phyloP scores from a whole-genome alignment of 495 filamentous ascomycete genomes.

The Penicillium simplicissimum region DNA sequence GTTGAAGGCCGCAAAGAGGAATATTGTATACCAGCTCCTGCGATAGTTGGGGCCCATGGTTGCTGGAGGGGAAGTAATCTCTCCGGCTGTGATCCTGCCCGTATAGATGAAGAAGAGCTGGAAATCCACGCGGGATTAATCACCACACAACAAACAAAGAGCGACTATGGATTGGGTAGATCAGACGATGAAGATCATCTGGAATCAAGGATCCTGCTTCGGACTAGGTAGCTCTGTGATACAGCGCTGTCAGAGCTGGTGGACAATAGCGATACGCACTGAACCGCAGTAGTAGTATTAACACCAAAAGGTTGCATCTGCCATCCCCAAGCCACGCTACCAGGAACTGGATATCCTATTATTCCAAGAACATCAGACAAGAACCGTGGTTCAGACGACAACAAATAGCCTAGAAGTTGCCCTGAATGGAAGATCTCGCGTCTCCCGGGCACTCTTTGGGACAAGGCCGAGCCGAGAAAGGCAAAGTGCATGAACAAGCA shows the following conservation, averaged over 20 bases:
- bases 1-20: background rate
- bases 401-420: slow-evolving; percentile 1
- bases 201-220: background rate
- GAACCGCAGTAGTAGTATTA: no score
- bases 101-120: background rate
- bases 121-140: background rate
- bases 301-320: no score
- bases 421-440: slow-evolving; percentile 3
- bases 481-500: slow-evolving; percentile 1
- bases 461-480: background rate
- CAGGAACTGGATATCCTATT: slow-evolving; percentile 1
- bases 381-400: slow-evolving; percentile 1
- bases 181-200: background rate
- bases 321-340: no score
- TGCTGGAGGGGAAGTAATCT: background rate
- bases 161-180: background rate
- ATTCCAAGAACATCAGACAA: no score
- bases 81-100: background rate
- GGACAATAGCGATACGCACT: slow-evolving; percentile 2
- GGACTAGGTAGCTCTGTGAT: background rate
- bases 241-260: background rate
- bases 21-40: background rate
- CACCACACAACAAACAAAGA: background rate
- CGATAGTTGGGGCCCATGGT: slow-evolving; percentile 8
- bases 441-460: slow-evolving; percentile 4